phyloP scores from a whole-genome alignment of 2,329 filamentous ascomycete species.

The Exophiala oligosperma region DNA sequence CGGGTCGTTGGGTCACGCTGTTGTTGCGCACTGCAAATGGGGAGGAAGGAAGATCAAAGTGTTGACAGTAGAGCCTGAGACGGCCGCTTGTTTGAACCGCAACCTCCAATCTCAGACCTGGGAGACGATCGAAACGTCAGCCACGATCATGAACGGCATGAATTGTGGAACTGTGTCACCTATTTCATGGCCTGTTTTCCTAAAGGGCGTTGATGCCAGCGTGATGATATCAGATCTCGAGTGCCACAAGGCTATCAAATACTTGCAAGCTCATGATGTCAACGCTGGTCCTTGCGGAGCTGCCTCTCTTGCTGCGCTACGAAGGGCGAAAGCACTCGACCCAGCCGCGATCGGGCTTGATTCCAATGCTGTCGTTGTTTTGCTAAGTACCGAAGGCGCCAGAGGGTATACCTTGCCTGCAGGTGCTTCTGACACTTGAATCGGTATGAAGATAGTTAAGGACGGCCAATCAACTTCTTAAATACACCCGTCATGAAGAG shows the following conservation, averaged over 20 bases:
- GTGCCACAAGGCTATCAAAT: constrained; percentile 58
- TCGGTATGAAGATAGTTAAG: neutral
- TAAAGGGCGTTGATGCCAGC: constrained; percentile 59
- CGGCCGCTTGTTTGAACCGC: constrained; percentile 55
- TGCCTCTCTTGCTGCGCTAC: constrained; percentile 56
- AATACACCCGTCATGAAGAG: too few species aligned
- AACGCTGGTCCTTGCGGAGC: constrained; percentile 64
- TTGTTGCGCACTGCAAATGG: constrained; percentile 64
- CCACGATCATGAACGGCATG: constrained; percentile 73
- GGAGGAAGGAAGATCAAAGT: constrained; percentile 42
- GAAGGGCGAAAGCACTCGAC: constrained; percentile 42
- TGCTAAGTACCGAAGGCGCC: constrained; percentile 66
- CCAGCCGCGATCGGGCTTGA: constrained; percentile 41
- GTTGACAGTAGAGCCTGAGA: constrained; percentile 70
- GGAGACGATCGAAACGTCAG: constrained; percentile 53
- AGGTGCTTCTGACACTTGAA: neutral
- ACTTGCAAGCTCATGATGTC: constrained; percentile 52
- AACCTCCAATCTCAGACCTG: constrained; percentile 51
- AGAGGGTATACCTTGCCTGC: constrained; percentile 54
- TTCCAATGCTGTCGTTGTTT: constrained; percentile 58
- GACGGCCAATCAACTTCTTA: too few species aligned
- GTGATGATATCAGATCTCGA: constrained; percentile 63
- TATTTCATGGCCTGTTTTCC: constrained; percentile 64
- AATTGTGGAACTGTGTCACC: constrained; percentile 69
- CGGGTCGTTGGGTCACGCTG: constrained; percentile 70